Base-by-base conservation (phyloP, 768 basidiomycete species). In the Pleurotus ostreatus region DNA sequence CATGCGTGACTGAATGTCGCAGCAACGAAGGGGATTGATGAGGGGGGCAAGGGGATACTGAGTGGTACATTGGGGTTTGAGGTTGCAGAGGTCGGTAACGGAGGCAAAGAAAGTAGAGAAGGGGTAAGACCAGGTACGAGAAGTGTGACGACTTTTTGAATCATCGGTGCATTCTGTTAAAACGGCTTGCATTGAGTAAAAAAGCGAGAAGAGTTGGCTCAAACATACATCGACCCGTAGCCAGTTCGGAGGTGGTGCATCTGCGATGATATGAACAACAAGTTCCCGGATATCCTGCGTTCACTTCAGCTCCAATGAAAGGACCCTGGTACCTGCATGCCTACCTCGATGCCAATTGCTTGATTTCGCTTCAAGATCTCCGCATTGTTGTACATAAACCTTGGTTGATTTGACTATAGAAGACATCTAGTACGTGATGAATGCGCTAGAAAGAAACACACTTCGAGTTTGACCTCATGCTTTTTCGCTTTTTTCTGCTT, bases 1-100 rank as follows among this genome's bases (percentile, higher is more conserved):
- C 90, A 92, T 12, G 92, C 94, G 72, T 97, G 92, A 56, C 89
- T 91, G 74, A 98, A 99, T 4, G 81, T 91, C 34, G 75, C 87
- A 40, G 81, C 81, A 58, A 85, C 87, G 72, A 82, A 98, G 2
- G 83, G 85, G 20, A 86, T 72, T 18, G 66, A 58, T 22, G 66
- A 63, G 2, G 71, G 61, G n/a, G 69, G 62, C 3, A 73, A 56
- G 37, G 75, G 67, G 67, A 76, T 71, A 55, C 80, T 60, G 58
- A 76, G 55, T 58, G 83, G 78, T 15, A 79, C 49, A 56, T 78
- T 77, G 20, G 78, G 77, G 61, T 78, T 80, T 37, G 64, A 64
- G 0, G 84, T 86, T 0, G 89, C 83, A 0, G 84, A 81, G 2
- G 89, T 88, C 0, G 89, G 86, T 1, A 80, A 72, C 0, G 88